Evolutionary conservation across 768 basidiomycete species (phyloP), one percentile per base, ranked within the genome.

Genomic region (Phanerochaete sordida): DNA sequence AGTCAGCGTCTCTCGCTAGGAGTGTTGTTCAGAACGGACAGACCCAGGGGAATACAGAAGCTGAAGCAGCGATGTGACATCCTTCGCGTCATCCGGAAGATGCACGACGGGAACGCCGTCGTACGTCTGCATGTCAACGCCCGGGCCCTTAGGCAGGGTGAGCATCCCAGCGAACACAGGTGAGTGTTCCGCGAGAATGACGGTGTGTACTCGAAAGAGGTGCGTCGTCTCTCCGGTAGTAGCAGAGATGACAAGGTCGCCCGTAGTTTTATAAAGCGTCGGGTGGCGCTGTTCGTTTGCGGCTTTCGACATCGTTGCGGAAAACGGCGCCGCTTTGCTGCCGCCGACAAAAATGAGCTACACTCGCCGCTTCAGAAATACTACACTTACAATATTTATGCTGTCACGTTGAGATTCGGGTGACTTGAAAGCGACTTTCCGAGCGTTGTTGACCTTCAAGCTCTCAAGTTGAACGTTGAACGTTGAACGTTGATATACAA

Each of bases 11-110:
- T n/a, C n/a, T n/a, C n/a, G n/a, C n/a, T n/a, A n/a, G n/a, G n/a
- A n/a, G n/a, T n/a, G n/a, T n/a, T n/a, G n/a, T n/a, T n/a, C n/a
- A n/a, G 27, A 6, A 56, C 19, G 4, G 39, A 48, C 56, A 4
- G 16, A 57, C 56, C 31, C 21, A 7, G 47, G 28, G 6, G 56
- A 56, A 54, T 59, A 54, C 1, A 62, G 47, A 13, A 58, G 56
- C 8, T 50, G 15, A 13, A 67, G 30, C 24, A 66, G 48, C 24
- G 37, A 28, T 8, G 26, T 26, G 3, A 65, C 45, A 46, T 66
- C 61, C 31, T 63, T 49, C 13, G 64, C 48, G 26, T 28, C 26
- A 46, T 72, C 70, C 0, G 62, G 60, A 3, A 72, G 30, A 23
- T 43, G 49, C 11, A 59, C 31, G 3, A 51, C 23, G 6, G 58